Evolutionary conservation across 2,329 filamentous ascomycete genomes (phyloP).

Genomic region (Metarhizium guizhouense): DNA sequence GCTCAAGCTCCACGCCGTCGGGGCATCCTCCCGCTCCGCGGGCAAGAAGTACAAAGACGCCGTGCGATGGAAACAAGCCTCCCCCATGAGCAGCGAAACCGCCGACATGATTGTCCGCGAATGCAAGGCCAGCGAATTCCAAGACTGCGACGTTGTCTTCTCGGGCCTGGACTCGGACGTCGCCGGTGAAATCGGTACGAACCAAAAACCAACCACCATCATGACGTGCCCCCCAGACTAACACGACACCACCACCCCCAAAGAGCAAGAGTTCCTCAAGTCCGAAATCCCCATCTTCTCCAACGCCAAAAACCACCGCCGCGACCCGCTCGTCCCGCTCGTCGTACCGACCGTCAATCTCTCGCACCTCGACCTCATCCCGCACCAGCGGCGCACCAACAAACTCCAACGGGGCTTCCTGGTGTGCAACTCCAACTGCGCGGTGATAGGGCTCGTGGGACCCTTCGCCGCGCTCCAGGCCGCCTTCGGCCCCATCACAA

Average conservation of each 20-base stretch:
- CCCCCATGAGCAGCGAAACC: slow-evolving; percentile 64
- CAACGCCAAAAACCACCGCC: slow-evolving; percentile 95
- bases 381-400: slow-evolving; percentile 72
- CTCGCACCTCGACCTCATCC: slow-evolving; percentile 75
- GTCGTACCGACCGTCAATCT: slow-evolving; percentile 95
- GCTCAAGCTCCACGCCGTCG: slow-evolving; percentile 79
- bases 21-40: slow-evolving; percentile 79
- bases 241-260: slow-evolving; percentile 1
- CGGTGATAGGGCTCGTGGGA: slow-evolving; percentile 91
- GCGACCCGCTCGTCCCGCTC: slow-evolving; percentile 80
- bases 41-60: slow-evolving; percentile 94
- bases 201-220: neutral
- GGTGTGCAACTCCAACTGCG: slow-evolving; percentile 97
- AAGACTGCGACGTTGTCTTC: slow-evolving; percentile 88
- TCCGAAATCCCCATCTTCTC: slow-evolving; percentile 89
- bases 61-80: slow-evolving; percentile 87
- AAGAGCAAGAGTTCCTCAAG: slow-evolving; percentile 85
- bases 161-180: slow-evolving; percentile 88
- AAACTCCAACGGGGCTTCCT: slow-evolving; percentile 77
- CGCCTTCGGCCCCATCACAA: slow-evolving; percentile 73
- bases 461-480: slow-evolving; percentile 86
- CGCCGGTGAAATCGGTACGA: slow-evolving; percentile 78
- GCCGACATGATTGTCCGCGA: slow-evolving; percentile 77
- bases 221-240: neutral
- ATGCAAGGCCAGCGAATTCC: slow-evolving; percentile 74